phyloP scores from a whole-genome alignment of 495 filamentous ascomycete genomes.

The Physcia stellaris region DNA sequence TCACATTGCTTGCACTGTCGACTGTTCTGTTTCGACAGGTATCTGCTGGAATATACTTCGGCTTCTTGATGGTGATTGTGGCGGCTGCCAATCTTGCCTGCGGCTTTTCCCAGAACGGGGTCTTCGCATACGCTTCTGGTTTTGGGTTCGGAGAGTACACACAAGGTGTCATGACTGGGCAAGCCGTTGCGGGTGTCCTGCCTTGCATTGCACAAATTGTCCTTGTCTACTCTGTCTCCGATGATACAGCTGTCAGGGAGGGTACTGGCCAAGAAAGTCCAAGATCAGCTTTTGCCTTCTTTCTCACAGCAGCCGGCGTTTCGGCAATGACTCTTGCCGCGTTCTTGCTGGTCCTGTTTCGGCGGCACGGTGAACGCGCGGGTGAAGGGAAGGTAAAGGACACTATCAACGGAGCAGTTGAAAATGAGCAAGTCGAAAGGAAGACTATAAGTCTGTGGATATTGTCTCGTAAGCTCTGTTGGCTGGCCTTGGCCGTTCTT shows the following conservation, averaged over 20 bases:
- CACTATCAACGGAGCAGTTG: constrained; percentile 23
- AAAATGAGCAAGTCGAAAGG: constrained; percentile 10
- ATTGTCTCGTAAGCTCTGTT: constrained; percentile 61
- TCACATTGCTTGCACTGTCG: constrained; percentile 65
- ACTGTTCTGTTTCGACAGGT: constrained; percentile 50
- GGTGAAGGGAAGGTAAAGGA: constrained; percentile 15
- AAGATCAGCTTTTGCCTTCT: constrained; percentile 77
- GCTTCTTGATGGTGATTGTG: constrained; percentile 75
- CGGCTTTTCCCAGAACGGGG: constrained; percentile 83
- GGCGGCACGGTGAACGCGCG: constrained; percentile 34
- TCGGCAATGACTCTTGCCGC: constrained; percentile 41
- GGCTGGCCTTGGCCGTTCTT: constrained; percentile 56
- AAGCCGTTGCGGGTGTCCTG: constrained; percentile 83
- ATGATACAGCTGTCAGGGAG: constrained; percentile 8
- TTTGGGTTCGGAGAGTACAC: constrained; percentile 63
- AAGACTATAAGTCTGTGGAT: constrained; percentile 49
- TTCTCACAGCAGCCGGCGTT: constrained; percentile 68
- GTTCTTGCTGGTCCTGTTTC: constrained; percentile 44
- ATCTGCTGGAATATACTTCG: constrained; percentile 54
- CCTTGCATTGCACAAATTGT: constrained; percentile 76
- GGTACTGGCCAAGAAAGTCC: constrained; percentile 26
- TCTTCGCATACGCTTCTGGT: constrained; percentile 79
- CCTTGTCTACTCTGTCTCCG: constrained; percentile 58
- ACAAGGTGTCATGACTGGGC: constrained; percentile 91
- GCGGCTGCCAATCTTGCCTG: constrained; percentile 60